Base-by-base conservation (phyloP, 1,284 basidiomycete species). In the Marasmius oreades region DNA sequence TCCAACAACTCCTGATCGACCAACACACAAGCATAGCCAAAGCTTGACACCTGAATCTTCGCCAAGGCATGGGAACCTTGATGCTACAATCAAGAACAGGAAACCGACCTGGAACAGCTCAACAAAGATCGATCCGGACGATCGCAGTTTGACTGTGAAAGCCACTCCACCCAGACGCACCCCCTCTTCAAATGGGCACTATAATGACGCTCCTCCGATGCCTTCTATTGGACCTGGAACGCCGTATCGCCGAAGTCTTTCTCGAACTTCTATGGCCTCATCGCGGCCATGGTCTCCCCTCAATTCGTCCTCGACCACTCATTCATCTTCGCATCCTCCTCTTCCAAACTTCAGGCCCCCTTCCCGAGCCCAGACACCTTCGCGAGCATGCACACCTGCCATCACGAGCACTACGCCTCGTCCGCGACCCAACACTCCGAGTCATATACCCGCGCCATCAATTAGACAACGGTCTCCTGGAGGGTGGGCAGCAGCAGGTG, bases 261-360 rank as follows among this genome's bases (percentile, higher is more conserved):
- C 88, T 26, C 78, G 89, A 51, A 81, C 81, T 47, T 91, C 88
- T 16, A 84, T 90, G 78, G 78, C 84, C 16, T 90, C 88, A 44
- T 90, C 87, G 5, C 75, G 89, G 46, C 89, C 89, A 34, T 91
- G 87, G 86, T 89, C 89, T 11, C 90, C 88, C 28, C 72, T 89
- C 22, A 85, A 80, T 51, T 86, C 87, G 6, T 86, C 89, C 16
- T 89, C 88, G 8, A 90, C 86, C 23, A 81, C 81, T 2, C 77
- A 83, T 56, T 84, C 85, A 3, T 87, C 86, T 8, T 73, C 76
- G 16, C 72, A 76, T 52, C 72, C 77, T 24, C 71, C 74, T 44
- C 68, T 76, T 55, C 68, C 77, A 36, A 64, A 69, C 8, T 75
- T 74, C 55, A 62, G 72, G 39, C 79, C 80, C 23, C 72, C 76